Percentiles rank a stretch among this genome's conserved stretches.
phyloP scores from a whole-genome alignment of 1,139 yeast species.

The Kurtzmaniella quercitrusa region DNA sequence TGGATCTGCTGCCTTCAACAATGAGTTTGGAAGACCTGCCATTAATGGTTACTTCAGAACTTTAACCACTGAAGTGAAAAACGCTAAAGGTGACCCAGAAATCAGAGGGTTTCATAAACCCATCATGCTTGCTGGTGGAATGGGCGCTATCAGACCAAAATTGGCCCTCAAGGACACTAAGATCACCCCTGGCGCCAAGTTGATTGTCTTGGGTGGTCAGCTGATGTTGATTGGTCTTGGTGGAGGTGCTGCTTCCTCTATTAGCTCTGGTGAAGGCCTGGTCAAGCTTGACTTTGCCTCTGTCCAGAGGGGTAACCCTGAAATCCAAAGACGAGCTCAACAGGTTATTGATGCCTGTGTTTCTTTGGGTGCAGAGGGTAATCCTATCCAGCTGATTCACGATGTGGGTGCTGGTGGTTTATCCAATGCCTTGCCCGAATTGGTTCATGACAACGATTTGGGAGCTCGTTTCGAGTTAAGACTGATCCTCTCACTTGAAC shows the following conservation, averaged over 20 bases:
- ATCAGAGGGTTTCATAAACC: conserved; percentile 98
- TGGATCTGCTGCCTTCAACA: conserved; percentile 97
- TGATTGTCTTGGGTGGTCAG: conserved; percentile 96
- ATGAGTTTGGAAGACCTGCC: conserved; percentile 98
- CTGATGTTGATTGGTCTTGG: conserved; percentile 99
- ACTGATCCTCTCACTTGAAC: conserved; percentile 85
- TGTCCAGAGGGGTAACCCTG: conserved; percentile 99
- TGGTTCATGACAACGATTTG: conserved; percentile 92
- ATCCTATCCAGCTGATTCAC: conserved; percentile 93
- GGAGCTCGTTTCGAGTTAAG: conserved; percentile 94
- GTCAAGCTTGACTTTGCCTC: conserved; percentile 97
- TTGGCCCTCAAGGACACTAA: conserved; percentile 83
- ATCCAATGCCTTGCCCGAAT: conserved; percentile 94
- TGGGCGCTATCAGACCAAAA: conserved; percentile 93
- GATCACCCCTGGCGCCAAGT: conserved; percentile 88
- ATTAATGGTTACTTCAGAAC: conserved; percentile 97
- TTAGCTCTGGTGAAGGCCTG: conserved; percentile 92
- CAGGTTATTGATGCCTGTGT: conserved; percentile 95
- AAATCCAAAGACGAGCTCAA: conserved; percentile 98
- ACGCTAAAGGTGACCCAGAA: conserved; percentile 61
- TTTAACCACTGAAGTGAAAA: conserved; percentile 72
- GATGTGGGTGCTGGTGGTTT: conserved; percentile 99
- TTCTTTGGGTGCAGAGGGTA: conserved; percentile 63
- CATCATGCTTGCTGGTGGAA: conserved; percentile 98
- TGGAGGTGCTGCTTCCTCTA: conserved; percentile 98